Base-by-base conservation (phyloP, 148 eudicot species). In the Cornus controversa region DNA sequence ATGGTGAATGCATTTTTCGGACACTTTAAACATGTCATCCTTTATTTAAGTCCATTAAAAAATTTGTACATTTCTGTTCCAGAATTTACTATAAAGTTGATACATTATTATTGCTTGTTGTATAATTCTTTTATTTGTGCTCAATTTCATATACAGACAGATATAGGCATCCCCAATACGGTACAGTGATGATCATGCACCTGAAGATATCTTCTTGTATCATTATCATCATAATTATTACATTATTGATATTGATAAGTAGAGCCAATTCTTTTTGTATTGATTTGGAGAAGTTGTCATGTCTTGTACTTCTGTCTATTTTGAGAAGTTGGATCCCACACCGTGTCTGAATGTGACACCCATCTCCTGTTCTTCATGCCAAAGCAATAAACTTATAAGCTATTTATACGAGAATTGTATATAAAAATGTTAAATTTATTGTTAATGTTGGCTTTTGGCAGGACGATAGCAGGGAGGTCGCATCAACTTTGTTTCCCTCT, bases 391-490 rank as follows among this genome's bases (percentile, higher is more conserved):
- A 47, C 64, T 66, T 50, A 7, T 67, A 23, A 28, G 62, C 8
- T 28, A 72, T 62, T 53, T 8, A 6, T 72, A 15, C 50, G 18
- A n/a, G 53, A 10, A 47, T 14, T 26, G 40, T 14, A 1, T 24
- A 0, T 10, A 71, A 15, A 42, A 42, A 69, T 34, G 27, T 70
- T 0, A 69, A 36, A n/a, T n/a, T n/a, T n/a, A n/a, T n/a, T n/a
- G 71, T 40, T 71, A 7, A 47, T 75, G 64, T 25, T 72, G 6
- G 10, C 50, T 58, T 70, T 81, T 82, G 82, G 78, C 93, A 96
- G 99, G 99, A 96, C 79, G 89, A 83, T 69, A 93, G 98, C 89
- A 84, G 99, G 85, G 91, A 86, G 82, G 83, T 90, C 69, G 98
- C 99, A 23, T 86, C 93, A 69, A 74, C 85, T 34, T 50, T 96